Percentiles rank a stretch among this genome's conserved stretches.
phyloP scores from a whole-genome alignment of 441 rosid species.

The Mallotus japonicus region DNA sequence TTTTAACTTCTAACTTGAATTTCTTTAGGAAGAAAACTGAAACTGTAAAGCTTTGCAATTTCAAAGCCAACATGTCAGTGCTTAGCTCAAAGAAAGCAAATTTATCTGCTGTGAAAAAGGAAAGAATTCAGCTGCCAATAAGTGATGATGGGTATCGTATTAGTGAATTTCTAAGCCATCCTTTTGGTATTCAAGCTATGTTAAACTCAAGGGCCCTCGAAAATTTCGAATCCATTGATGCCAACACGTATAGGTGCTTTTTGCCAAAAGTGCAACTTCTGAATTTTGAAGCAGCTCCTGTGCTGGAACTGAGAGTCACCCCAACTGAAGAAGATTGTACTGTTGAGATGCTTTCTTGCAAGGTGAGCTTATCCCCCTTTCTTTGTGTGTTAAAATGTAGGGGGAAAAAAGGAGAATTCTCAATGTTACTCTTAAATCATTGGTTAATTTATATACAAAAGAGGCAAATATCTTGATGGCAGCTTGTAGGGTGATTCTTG shows the following conservation, averaged over 20 bases:
- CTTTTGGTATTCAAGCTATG: slow-evolving; percentile 68
- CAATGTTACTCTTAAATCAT: not conserved
- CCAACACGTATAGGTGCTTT: slow-evolving; percentile 65
- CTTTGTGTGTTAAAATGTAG: not conserved
- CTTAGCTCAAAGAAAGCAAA: slow-evolving; percentile 56
- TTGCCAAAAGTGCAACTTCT: slow-evolving; percentile 61
- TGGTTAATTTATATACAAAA: not conserved
- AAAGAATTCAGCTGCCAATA: slow-evolving; percentile 51
- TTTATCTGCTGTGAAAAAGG: slow-evolving; percentile 57
- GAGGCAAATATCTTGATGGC: not conserved
- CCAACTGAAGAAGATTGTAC: slow-evolving; percentile 61
- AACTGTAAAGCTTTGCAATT: slow-evolving; percentile 16
- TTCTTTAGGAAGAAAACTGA: slow-evolving; percentile 41
- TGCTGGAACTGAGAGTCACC: slow-evolving; percentile 59
- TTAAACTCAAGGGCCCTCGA: slow-evolving; percentile 59
- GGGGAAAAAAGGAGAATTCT: not conserved
- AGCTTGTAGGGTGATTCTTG: not conserved
- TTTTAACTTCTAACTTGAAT: not conserved
- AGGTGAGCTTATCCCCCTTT: slow-evolving; percentile 41
- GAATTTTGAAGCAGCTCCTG: slow-evolving; percentile 72
- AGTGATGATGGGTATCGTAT: slow-evolving; percentile 39
- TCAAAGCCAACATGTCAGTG: slow-evolving; percentile 16
- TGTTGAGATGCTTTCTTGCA: slow-evolving; percentile 76
- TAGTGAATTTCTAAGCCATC: slow-evolving; percentile 58
- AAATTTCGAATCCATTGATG: slow-evolving; percentile 47